phyloP scores from a whole-genome alignment of 2,329 filamentous ascomycete species.

The Zasmidium angulare region DNA sequence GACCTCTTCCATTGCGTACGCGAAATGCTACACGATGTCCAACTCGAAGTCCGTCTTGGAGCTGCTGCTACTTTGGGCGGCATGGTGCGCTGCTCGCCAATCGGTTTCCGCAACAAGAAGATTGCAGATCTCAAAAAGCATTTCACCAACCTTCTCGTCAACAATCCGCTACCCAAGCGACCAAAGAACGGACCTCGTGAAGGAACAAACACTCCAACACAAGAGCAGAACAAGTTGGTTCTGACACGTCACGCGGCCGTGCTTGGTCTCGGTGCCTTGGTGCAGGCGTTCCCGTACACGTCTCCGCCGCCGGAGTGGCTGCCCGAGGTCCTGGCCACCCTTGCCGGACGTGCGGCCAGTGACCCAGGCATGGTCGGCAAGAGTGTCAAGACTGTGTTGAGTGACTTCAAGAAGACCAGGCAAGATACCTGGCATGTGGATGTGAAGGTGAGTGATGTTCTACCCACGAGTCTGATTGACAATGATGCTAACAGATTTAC shows the following conservation, averaged over 20 bases:
- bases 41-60: slow-evolving; percentile 90
- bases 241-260: slow-evolving; percentile 86
- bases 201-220: slow-evolving; percentile 64
- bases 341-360: slow-evolving; percentile 81
- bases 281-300: slow-evolving; percentile 94
- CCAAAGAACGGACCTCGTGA: slow-evolving; percentile 44
- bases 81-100: slow-evolving; percentile 95
- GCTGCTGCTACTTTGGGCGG: slow-evolving; percentile 91
- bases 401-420: slow-evolving; percentile 98
- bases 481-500: slow-evolving; percentile 20
- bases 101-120: slow-evolving; percentile 72
- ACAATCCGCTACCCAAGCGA: slow-evolving; percentile 82
- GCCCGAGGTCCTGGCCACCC: slow-evolving; percentile 82
- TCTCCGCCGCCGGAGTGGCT: slow-evolving; percentile 92
- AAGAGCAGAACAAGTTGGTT: slow-evolving; percentile 73
- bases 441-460: slow-evolving; percentile 77
- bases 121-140: slow-evolving; percentile 73
- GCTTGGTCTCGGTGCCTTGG: slow-evolving; percentile 81
- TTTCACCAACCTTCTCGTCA: slow-evolving; percentile 74
- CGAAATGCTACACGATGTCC: slow-evolving; percentile 86
- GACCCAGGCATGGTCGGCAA: slow-evolving; percentile 93
- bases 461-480: not conserved
- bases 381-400: slow-evolving; percentile 88
- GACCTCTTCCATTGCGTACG: slow-evolving; percentile 89
- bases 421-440: slow-evolving; percentile 99